These are phyloP conservation scores for Tuber umbilicatum DNA, from an alignment of 495 filamentous ascomycete species.

Conservation along the genomic window DNA sequence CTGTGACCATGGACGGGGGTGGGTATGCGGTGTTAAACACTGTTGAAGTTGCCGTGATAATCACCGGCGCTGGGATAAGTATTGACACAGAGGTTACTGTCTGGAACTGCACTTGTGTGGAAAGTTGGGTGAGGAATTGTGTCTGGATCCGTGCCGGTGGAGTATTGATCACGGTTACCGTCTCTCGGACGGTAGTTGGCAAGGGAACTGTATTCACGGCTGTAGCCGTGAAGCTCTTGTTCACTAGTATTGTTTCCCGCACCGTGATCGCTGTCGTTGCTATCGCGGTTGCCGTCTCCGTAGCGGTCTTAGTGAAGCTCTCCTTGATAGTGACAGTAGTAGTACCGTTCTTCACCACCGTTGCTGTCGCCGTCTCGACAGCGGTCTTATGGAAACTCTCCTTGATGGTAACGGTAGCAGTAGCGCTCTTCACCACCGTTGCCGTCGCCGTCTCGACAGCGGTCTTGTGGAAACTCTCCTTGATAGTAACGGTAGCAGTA, in stretches of 20 bases:
- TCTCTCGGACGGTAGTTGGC: not conserved
- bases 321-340: constrained; percentile 27
- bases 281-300: constrained; percentile 13
- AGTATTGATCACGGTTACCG: not conserved
- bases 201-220: not conserved
- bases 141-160: not conserved
- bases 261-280: constrained; percentile 1
- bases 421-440: constrained; percentile 7
- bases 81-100: constrained; percentile 7
- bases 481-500: constrained; percentile 29
- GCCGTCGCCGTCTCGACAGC: constrained; percentile 13
- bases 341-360: constrained; percentile 8
- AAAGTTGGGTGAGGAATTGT: not conserved
- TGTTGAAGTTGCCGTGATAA: not conserved
- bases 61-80: not conserved
- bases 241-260: not conserved
- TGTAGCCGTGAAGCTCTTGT: not conserved
- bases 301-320: constrained; percentile 7
- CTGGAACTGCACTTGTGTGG: not conserved
- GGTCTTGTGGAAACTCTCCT: constrained; percentile 12
- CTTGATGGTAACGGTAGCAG: not conserved
- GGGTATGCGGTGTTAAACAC: not conserved
- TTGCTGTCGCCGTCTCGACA: constrained; percentile 4
- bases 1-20: not conserved
- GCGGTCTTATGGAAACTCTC: constrained; percentile 12